Base-by-base conservation (phyloP, 805 yeast genomes). In the Blastobotrys chiropterorum region DNA sequence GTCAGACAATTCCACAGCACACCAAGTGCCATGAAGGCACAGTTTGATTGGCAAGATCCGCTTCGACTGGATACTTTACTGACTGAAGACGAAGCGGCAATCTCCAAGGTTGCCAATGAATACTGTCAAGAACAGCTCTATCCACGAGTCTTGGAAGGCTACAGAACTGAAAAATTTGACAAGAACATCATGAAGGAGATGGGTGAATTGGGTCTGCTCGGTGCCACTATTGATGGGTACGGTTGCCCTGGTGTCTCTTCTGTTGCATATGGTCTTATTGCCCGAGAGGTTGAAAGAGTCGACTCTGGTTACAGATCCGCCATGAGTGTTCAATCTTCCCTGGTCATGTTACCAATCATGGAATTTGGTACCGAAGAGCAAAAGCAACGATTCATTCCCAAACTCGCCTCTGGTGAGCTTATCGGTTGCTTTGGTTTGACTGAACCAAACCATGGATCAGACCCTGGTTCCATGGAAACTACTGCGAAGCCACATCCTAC, bases 361-460 rank as follows among this genome's bases (percentile, higher is more conserved):
- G 63, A 53, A 51, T 72, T 72, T 52, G 76, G 76, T 19, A 60
- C 72, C 11, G 65, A 63, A 53, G 76, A 69, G 57, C 71, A 65
- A 57, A 72, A 72, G 62, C 69, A 72, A 46, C 61, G 72, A 21
- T 68, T 66, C 48, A 55, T 72, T 50, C 76, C 76, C 13, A 52
- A 53, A 21, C 66, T 72, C 47, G 74, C 74, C 2, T 53, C 67
- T 4, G 76, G 76, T 6, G 75, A 72, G 54, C 59, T 72, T n/a
- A 61, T 72, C 14, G 85, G 85, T 41, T 79, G 84, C 66, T 81
- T 81, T 59, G 85, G 82, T 31, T 75, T 81, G 69, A 81, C 85
- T 39, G 85, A 81, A 67, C 80, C 82, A 61, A 81, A 80, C 58
- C 85, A 81, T 61, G 82, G 82, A 53, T 78, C 82, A 20, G 81